Conservation (phyloP, 2,329 filamentous ascomycete genomes). For the Cercospora citrullina region DNA sequence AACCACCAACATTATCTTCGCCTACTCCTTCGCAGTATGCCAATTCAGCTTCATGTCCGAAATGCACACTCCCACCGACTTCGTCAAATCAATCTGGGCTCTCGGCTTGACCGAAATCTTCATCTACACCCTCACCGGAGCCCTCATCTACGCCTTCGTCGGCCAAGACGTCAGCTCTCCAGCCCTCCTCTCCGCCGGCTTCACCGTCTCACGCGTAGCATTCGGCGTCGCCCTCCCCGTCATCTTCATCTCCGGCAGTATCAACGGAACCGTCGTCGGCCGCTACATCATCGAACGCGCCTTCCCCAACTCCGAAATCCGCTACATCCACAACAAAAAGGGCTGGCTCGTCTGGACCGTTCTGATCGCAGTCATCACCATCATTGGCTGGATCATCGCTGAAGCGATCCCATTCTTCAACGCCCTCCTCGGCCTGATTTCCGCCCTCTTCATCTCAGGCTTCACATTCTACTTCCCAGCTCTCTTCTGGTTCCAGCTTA, state of each 20-base stretch:
- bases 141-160: slow-evolving; percentile 67
- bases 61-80: slow-evolving; percentile 63
- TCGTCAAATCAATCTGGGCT: slow-evolving; percentile 59
- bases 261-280: slow-evolving; percentile 58
- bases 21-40: slow-evolving; percentile 56
- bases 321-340: slow-evolving; percentile 44
- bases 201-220: slow-evolving; percentile 61
- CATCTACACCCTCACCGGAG: slow-evolving; percentile 66
- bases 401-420: slow-evolving; percentile 73
- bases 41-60: slow-evolving; percentile 70
- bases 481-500: slow-evolving; percentile 46
- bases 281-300: slow-evolving; percentile 64
- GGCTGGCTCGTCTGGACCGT: slow-evolving; percentile 61
- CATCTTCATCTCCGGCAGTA: slow-evolving; percentile 71
- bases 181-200: slow-evolving; percentile 63
- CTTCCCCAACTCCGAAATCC: slow-evolving; percentile 57
- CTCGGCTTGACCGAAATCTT: slow-evolving; percentile 63
- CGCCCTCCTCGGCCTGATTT: slow-evolving; percentile 65
- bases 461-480: slow-evolving; percentile 52
- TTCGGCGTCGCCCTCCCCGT: slow-evolving; percentile 72
- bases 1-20: slow-evolving; percentile 71
- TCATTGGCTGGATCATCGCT: slow-evolving; percentile 68
- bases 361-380: slow-evolving; percentile 59
- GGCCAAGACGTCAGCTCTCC: slow-evolving; percentile 63
- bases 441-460: slow-evolving; percentile 66